Evolutionary conservation across 1,139 yeast genomes (phyloP), one percentile per base, ranked within the genome.

Genomic region (Nakaseomyces glabratus): DNA sequence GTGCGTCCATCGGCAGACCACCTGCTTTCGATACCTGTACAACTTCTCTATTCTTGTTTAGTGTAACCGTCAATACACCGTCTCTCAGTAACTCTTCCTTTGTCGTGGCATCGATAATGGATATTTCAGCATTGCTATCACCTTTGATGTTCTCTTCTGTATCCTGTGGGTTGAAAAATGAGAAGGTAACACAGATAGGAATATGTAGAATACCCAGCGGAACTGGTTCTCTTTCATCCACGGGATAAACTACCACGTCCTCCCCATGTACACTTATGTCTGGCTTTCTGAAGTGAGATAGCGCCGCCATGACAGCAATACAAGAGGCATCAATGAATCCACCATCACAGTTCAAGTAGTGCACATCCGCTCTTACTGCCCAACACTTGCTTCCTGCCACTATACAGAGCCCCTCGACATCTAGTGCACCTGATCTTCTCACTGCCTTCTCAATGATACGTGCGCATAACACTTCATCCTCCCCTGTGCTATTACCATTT

Each of bases 21-120:
- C 98, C 98, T 28, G 86, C 82, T 52, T 90, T 90, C 33, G 82
- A 71, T 26, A 93, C 67, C 57, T 90, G 98, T 35, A 95, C 85
- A 13, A 90, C 65, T 51, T 90, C 98, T 47, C 93, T 70, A 57
- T 88, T 90, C 49, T 82, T 84, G 58, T 90, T 90, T 40, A 88
- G 61, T 0, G 98, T 86, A 18, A 90, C 75, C 2, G 93, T 82
- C 58, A 90, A 66, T 10, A 73, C 72, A 20, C 96, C 95, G 38
- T 79, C 82, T 41, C 93, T 67, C 17, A 86, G 61, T 15, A 69
- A 58, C 52, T 88, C 96, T 58, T 90, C 98, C 36, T 73, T 69
- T 35, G 75, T 64, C 14, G 77, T 76, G 2, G 95, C 82, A 60
- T 90, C 98, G 30, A 85, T 66, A 4, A 86, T 58, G 12, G 76